These are phyloP conservation scores for Gossypium bickii DNA, from an alignment of 345 rosid genomes.

Conservation along the genomic window DNA sequence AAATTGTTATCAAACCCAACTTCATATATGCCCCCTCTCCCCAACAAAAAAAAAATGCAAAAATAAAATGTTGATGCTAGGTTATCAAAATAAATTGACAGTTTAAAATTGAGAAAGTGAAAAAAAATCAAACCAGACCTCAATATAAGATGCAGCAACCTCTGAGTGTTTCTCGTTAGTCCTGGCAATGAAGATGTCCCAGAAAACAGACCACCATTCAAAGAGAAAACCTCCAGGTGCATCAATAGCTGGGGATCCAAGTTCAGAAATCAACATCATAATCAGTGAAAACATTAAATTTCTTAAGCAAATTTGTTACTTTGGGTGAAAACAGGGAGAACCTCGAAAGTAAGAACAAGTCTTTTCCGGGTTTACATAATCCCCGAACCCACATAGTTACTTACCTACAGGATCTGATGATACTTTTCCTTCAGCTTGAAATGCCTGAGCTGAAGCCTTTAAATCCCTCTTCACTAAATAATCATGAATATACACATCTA, in stretches of 20 bases:
- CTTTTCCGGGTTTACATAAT: not conserved
- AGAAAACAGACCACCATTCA: conserved; percentile 99
- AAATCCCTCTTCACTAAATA: conserved; percentile 90
- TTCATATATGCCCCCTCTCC: not conserved
- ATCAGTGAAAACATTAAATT: not conserved
- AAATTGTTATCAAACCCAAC: not conserved
- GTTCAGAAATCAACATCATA: conserved; percentile 17
- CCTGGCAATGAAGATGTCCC: conserved; percentile 99
- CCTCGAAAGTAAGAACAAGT: not conserved
- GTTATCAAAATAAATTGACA: not conserved
- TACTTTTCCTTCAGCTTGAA: conserved; percentile 95
- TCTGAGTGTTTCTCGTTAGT: conserved; percentile 98
- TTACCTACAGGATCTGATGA: conserved; percentile 97
- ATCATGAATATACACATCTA: conserved; percentile 97
- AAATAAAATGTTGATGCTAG: not conserved
- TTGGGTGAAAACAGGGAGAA: not conserved
- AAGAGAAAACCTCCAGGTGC: conserved; percentile 99
- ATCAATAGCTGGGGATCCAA: conserved; percentile 69
- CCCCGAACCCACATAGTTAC: conserved; percentile 25
- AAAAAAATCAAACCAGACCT: conserved; percentile 43
- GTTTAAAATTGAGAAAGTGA: not conserved
- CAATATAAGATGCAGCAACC: conserved; percentile 95
- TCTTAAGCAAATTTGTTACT: not conserved
- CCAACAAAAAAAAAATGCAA: not conserved
- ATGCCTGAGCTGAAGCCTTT: conserved; percentile 96